Conservation (phyloP, 768 basidiomycete genomes). For the Rhodotorula babjevae region DNA sequence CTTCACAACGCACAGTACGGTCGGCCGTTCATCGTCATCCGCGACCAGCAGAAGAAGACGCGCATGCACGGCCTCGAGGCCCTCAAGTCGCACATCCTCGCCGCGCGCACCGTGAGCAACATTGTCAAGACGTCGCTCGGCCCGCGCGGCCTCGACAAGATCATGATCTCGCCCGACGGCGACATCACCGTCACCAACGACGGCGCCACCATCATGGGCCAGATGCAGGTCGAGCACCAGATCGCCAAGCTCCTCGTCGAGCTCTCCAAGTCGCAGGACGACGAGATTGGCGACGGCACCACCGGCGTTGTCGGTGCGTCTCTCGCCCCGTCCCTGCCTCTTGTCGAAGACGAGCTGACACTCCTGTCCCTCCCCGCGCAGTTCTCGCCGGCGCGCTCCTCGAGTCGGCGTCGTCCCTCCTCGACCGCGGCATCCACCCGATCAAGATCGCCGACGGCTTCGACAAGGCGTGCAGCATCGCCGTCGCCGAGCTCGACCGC, state of each 20-base stretch:
- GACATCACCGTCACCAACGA: slow-evolving; percentile 99
- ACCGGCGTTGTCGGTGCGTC: slow-evolving; percentile 94
- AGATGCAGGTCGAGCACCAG: slow-evolving; percentile 99
- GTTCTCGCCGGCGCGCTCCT: slow-evolving; percentile 96
- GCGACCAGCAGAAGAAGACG: slow-evolving; percentile 88
- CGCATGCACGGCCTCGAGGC: slow-evolving; percentile 87
- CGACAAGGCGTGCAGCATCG: slow-evolving; percentile 85
- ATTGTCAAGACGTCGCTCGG: slow-evolving; percentile 93
- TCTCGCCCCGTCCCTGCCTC: not conserved
- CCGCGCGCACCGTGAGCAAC: slow-evolving; percentile 86
- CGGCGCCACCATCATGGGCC: slow-evolving; percentile 93
- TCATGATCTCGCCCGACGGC: slow-evolving; percentile 64
- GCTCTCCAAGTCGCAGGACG: slow-evolving; percentile 95
- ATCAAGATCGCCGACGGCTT: slow-evolving; percentile 99
- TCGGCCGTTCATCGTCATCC: slow-evolving; percentile 92
- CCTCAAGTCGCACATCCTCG: slow-evolving; percentile 96
- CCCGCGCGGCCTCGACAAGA: slow-evolving; percentile 62
- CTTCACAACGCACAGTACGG: slow-evolving; percentile 60
- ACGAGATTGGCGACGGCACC: slow-evolving; percentile 98
- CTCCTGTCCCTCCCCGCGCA: slow-evolving; percentile 42
- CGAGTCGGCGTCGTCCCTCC: slow-evolving; percentile 86
- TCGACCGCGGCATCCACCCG: slow-evolving; percentile 99
- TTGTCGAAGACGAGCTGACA: not conserved
- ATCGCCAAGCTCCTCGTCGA: slow-evolving; percentile 97
- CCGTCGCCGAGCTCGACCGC: slow-evolving; percentile 79